These are phyloP conservation scores for Pilaira anomala DNA, from an alignment of 192 early-diverging fungal species.

Conservation along the genomic window DNA sequence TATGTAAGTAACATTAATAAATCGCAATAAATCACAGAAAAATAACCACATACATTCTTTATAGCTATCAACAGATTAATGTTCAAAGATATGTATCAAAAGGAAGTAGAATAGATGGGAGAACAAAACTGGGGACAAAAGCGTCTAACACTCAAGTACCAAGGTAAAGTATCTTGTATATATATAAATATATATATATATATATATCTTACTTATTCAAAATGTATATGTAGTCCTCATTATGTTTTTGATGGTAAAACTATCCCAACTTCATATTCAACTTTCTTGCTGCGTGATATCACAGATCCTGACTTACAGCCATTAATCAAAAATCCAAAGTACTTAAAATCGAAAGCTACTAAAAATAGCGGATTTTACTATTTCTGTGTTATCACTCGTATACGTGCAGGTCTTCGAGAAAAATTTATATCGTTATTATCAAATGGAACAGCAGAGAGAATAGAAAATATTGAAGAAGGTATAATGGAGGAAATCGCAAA, in stretches of 20 bases:
- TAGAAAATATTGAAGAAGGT: conserved; percentile 45
- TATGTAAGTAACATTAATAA: conserved; percentile 10
- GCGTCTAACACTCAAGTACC: no score
- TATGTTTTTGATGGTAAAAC: conserved; percentile 24
- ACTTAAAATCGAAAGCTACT: conserved; percentile 5
- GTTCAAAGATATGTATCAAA: neutral
- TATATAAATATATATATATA: neutral
- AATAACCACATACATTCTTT: neutral
- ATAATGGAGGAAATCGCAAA: conserved; percentile 51
- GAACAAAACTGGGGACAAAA: neutral
- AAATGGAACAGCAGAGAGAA: neutral
- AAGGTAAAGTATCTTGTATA: neutral
- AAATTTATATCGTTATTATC: neutral
- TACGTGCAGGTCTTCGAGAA: neutral
- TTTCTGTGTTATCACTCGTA: neutral
- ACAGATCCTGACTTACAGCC: conserved; percentile 25
- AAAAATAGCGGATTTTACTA: conserved; percentile 30
- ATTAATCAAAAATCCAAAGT: conserved; percentile 24
- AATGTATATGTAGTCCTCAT: neutral
- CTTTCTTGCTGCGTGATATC: conserved; percentile 34
- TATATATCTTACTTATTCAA: no score
- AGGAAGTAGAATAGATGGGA: neutral
- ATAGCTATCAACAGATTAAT: no score
- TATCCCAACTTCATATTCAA: neutral
- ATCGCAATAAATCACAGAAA: neutral